Conservation (phyloP, 352 stramenopile species). For the Saprolegnia parasitica region DNA sequence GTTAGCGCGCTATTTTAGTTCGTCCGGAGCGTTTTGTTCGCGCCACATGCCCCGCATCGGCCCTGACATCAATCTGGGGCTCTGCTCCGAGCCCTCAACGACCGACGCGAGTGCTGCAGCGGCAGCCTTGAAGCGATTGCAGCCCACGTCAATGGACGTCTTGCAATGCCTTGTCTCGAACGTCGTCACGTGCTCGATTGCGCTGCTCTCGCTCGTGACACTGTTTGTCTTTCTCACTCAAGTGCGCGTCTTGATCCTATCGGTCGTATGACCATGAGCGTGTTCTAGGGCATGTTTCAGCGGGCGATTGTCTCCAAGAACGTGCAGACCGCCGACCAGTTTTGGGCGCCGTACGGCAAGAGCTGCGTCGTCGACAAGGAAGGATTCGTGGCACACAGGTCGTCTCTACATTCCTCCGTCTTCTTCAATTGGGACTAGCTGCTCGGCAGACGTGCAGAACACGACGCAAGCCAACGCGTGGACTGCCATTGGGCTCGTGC, state of each 20-base stretch:
- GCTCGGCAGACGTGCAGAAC: not conserved
- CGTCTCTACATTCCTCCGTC: not conserved
- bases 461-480: constrained; percentile 1
- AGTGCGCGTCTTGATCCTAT: not conserved
- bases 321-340: constrained; percentile 1
- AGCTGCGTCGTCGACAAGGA: not conserved
- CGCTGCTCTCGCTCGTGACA: constrained; percentile 16
- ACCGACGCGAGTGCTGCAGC: no score
- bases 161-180: not conserved
- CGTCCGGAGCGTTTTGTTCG: no score
- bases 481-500: not conserved
- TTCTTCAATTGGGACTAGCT: no score
- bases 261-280: no score
- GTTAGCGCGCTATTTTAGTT: no score
- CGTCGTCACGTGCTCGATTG: constrained; percentile 1
- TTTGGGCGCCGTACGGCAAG: constrained; percentile 12
- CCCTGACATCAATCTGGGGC: no score
- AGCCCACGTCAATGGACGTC: not conserved
- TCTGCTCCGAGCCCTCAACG: no score
- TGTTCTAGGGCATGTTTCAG: constrained; percentile 15
- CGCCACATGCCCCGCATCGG: no score
- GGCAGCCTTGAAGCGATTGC: not conserved
- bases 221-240: constrained; percentile 12
- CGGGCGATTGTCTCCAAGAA: constrained; percentile 13
- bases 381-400: constrained; percentile 14